Conservation (phyloP, 2,329 filamentous ascomycete species). For the Penicillium sclerotigenum region DNA sequence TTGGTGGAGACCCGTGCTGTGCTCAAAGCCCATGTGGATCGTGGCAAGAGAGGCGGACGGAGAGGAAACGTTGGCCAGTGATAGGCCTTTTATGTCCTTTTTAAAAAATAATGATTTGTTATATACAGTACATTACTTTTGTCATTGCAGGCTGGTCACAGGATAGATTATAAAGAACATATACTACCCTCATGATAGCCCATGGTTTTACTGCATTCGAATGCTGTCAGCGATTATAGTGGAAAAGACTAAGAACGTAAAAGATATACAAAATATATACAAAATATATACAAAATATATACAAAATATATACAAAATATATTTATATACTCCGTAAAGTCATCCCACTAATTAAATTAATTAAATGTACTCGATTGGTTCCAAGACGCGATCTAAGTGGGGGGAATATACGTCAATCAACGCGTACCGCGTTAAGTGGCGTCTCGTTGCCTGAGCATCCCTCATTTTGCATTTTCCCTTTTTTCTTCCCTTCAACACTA, state of each 20-base stretch:
- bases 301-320: too few relatives aligned
- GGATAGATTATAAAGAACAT: not conserved
- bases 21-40: slow-evolving; percentile 74
- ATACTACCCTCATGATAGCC: not conserved
- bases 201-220: not conserved
- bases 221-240: not conserved
- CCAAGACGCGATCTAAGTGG: not conserved
- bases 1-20: slow-evolving; percentile 79
- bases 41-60: slow-evolving; percentile 79
- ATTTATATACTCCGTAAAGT: too few relatives aligned
- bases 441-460: slow-evolving; percentile 2
- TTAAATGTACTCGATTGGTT: not conserved
- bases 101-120: slow-evolving; percentile 7
- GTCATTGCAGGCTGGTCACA: not conserved
- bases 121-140: not conserved
- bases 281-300: too few relatives aligned
- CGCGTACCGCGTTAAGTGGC: slow-evolving; percentile 6
- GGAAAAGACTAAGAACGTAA: too few relatives aligned
- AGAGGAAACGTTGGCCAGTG: slow-evolving; percentile 60
- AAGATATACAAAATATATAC: too few relatives aligned
- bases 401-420: not conserved
- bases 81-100: not conserved
- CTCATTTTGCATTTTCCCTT: not conserved
- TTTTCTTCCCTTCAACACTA: not conserved
- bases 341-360: too few relatives aligned